These are phyloP conservation scores for Cornus kousa DNA, from an alignment of 148 eudicot genomes.

Conservation along the genomic window DNA sequence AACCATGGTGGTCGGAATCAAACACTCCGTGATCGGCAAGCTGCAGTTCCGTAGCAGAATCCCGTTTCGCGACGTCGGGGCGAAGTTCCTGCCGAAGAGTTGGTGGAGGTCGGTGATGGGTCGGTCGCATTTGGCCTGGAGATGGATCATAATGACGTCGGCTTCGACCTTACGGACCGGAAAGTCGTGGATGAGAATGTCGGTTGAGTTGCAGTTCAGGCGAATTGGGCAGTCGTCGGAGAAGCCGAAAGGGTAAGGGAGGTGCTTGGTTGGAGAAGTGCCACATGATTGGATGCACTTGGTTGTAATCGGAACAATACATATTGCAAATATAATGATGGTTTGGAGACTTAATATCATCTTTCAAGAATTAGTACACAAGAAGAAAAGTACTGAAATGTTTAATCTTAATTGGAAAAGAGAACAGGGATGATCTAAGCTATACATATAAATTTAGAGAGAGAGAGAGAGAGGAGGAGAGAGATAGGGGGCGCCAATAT, in stretches of 20 bases:
- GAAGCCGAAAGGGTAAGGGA: slow-evolving; percentile 51
- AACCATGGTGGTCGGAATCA: slow-evolving; percentile 42
- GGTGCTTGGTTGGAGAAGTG: not conserved
- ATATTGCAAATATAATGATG: not conserved
- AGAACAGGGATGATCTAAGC: too few species aligned
- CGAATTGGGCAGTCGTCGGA: slow-evolving; percentile 45
- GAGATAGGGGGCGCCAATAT: not conserved
- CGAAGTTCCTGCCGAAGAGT: slow-evolving; percentile 35
- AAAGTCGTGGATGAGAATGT: slow-evolving; percentile 21
- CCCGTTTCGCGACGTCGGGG: slow-evolving; percentile 42
- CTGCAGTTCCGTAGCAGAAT: slow-evolving; percentile 43
- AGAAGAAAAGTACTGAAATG: too few species aligned
- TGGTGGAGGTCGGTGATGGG: slow-evolving; percentile 21
- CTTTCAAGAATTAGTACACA: not conserved
- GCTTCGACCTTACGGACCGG: slow-evolving; percentile 15
- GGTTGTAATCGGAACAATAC: not conserved
- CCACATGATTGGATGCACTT: slow-evolving; percentile 32
- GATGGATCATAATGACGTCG: slow-evolving; percentile 23
- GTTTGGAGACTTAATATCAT: not conserved
- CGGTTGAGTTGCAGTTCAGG: slow-evolving; percentile 35
- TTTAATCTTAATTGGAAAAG: too few species aligned
- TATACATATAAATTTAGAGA: not conserved
- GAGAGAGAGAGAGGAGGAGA: not conserved
- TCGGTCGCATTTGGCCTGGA: slow-evolving; percentile 45
- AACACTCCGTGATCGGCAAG: slow-evolving; percentile 19